Base-by-base conservation (phyloP, 2,329 filamentous ascomycete species). In the Aureobasidium vineae region DNA sequence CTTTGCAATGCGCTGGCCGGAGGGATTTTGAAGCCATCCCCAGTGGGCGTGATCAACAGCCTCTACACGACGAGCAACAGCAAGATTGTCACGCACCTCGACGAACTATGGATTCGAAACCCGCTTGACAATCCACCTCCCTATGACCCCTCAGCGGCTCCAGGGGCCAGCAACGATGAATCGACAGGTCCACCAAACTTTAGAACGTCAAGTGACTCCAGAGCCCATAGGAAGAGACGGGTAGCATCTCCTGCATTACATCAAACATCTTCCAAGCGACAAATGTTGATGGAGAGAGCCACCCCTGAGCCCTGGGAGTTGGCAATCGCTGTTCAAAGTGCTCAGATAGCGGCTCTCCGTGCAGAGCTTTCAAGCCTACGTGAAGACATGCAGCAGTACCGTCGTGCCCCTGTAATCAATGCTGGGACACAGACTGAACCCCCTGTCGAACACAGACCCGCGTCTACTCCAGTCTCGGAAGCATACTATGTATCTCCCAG, bases 351-450 rank as follows among this genome's bases (percentile, higher is more conserved):
- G 26, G 23, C 47, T 33, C 36, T 53, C 4, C n/a, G 19, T 6
- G 36, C 36, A 33, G n/a, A 63, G 16, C 23, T 63, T 5, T 7
- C 21, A 3, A 16, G 6, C 5, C 3, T 63, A 33, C 59, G 59
- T 31, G 59, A 63, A 52, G 31, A 63, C 10, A 15, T 63, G n/a
- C 33, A 63, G 43, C 59, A 63, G 6, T 31, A 16, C 7, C 59
- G 23, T 45, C 59, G 31, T 1, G 8, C 59, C 1, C 21, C 38
- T 41, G 59, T 16, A 16, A 23, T 63, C 21, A 33, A 63, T 16
- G 59, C 33, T 11, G 59, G 10, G 23, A 63, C 45, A 16, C 59
- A 52, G 23, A 63, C 43, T n/a, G 59, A 36, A 4, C 16, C 28
- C 1, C 5, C 16, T 4, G 41, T 33, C 5, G 36, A 38, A 16